phyloP scores from a whole-genome alignment of 441 rosid genomes.

The Arabidopsis hybrid region DNA sequence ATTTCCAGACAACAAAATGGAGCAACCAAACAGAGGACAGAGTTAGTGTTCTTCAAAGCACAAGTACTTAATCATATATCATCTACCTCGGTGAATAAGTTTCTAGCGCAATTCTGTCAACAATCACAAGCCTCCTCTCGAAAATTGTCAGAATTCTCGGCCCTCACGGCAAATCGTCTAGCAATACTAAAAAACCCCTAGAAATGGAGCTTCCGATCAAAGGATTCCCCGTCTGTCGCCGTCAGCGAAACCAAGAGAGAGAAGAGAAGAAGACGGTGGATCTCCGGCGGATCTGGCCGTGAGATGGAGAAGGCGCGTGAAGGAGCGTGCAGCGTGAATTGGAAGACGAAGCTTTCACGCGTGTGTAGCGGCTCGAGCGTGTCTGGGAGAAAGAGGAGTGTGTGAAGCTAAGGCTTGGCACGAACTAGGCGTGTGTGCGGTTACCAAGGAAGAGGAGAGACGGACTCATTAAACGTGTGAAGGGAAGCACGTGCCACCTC shows the following conservation, averaged over 20 bases:
- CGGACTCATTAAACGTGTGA: slow-evolving; percentile 46
- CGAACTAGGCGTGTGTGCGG: slow-evolving; percentile 71
- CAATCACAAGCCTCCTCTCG: slow-evolving; percentile 34
- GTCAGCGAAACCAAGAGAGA: slow-evolving; percentile 6
- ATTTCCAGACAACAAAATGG: background rate
- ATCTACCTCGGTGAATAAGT: slow-evolving; percentile 36
- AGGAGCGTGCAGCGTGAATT: slow-evolving; percentile 40
- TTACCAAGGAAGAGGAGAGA: slow-evolving; percentile 19
- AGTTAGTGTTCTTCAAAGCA: slow-evolving; percentile 3
- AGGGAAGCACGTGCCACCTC: slow-evolving; percentile 55
- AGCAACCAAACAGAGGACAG: background rate
- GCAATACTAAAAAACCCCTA: slow-evolving; percentile 24
- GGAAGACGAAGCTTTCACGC: slow-evolving; percentile 63
- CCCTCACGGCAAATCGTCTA: slow-evolving; percentile 29
- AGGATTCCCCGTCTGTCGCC: slow-evolving; percentile 29
- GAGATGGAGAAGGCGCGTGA: slow-evolving; percentile 60
- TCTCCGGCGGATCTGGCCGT: slow-evolving; percentile 55
- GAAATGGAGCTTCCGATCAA: slow-evolving; percentile 21
- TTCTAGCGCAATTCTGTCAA: slow-evolving; percentile 41
- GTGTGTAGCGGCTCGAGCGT: slow-evolving; percentile 72
- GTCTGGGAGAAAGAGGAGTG: slow-evolving; percentile 59
- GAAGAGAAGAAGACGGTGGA: slow-evolving; percentile 36
- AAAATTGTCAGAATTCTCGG: slow-evolving; percentile 30
- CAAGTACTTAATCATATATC: slow-evolving; percentile 27
- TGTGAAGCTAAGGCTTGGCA: slow-evolving; percentile 61